Percentiles rank a stretch among this genome's conserved stretches.
Conservation (phyloP, 2,329 filamentous ascomycete genomes). For the Ophiostoma sp. region DNA sequence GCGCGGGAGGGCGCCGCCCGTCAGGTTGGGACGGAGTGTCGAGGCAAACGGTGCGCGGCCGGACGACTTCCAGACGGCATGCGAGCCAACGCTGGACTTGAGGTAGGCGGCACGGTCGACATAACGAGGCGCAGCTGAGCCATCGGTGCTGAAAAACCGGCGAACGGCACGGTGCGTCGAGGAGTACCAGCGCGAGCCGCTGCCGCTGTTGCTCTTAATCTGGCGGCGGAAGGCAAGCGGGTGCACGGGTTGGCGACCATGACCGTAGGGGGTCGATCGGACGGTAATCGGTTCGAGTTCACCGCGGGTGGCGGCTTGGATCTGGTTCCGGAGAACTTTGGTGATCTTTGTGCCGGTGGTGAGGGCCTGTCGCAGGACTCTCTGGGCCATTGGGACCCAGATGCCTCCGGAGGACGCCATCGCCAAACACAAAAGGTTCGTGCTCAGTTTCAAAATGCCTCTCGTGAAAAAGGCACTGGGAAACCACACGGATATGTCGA, state of each 20-base stretch:
- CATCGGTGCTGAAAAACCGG: constrained; percentile 52
- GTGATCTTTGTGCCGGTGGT: constrained; percentile 46
- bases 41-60: constrained; percentile 83
- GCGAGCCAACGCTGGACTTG: constrained; percentile 51
- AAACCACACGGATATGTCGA: constrained; percentile 10
- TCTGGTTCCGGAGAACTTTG: constrained; percentile 52
- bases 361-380: constrained; percentile 55
- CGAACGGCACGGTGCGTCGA: constrained; percentile 38
- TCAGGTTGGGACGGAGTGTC: constrained; percentile 86
- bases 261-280: constrained; percentile 37
- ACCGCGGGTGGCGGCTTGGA: constrained; percentile 45
- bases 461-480: neutral
- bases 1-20: constrained; percentile 79
- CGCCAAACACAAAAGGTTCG: constrained; percentile 30
- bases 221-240: constrained; percentile 52
- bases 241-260: constrained; percentile 52
- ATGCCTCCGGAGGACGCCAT: constrained; percentile 60
- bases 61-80: constrained; percentile 61
- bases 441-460: constrained; percentile 7
- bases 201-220: constrained; percentile 44
- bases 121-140: constrained; percentile 38
- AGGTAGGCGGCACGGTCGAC: constrained; percentile 53
- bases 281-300: constrained; percentile 49
- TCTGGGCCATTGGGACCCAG: constrained; percentile 58
- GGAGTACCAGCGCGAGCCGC: constrained; percentile 45